A percentile compares a stretch with the other conserved stretches of the same genome.
phyloP scores from a whole-genome alignment of 2,329 filamentous ascomycete species.

The Beauveria sp. region DNA sequence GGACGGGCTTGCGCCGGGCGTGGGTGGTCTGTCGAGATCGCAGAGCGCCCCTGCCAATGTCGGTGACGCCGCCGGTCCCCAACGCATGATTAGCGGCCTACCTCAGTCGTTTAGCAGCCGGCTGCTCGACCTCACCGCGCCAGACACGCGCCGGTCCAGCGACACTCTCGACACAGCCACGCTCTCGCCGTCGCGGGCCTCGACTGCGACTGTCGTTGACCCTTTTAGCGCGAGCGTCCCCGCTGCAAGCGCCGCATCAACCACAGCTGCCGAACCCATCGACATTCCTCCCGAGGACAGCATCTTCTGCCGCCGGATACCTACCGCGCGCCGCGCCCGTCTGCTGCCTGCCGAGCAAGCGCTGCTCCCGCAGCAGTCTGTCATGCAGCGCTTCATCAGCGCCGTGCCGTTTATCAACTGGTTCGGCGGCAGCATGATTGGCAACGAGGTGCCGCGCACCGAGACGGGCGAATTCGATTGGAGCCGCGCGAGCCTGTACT shows the following conservation, averaged over 20 bases:
- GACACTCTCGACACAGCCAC: conserved; percentile 52
- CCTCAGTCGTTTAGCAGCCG: conserved; percentile 29
- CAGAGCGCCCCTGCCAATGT: conserved; percentile 28
- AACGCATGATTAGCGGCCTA: conserved; percentile 17
- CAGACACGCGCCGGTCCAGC: conserved; percentile 42
- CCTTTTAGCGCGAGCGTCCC: conserved; percentile 9
- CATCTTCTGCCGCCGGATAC: conserved; percentile 54
- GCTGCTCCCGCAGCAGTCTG: conserved; percentile 59
- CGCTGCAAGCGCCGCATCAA: conserved; percentile 10
- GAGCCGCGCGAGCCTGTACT: conserved; percentile 57
- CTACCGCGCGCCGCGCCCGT: conserved; percentile 55
- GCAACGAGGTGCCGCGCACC: conserved; percentile 63
- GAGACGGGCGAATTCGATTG: conserved; percentile 74
- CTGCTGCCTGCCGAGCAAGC: conserved; percentile 64
- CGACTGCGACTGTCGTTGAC: conserved; percentile 39
- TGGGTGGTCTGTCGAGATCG: conserved; percentile 24
- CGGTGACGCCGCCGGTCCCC: conserved; percentile 21
- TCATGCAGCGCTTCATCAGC: conserved; percentile 54
- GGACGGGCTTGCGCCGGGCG: conserved; percentile 27
- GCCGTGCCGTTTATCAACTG: conserved; percentile 63
- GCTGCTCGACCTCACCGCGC: conserved; percentile 31
- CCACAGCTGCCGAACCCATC: conserved; percentile 18
- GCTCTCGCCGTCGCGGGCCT: conserved; percentile 35
- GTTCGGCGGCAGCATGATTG: conserved; percentile 67
- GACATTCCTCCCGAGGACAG: conserved; percentile 27